Base-by-base conservation (phyloP, 176 grass and related monocot genomes). In the Ananas comosus region DNA sequence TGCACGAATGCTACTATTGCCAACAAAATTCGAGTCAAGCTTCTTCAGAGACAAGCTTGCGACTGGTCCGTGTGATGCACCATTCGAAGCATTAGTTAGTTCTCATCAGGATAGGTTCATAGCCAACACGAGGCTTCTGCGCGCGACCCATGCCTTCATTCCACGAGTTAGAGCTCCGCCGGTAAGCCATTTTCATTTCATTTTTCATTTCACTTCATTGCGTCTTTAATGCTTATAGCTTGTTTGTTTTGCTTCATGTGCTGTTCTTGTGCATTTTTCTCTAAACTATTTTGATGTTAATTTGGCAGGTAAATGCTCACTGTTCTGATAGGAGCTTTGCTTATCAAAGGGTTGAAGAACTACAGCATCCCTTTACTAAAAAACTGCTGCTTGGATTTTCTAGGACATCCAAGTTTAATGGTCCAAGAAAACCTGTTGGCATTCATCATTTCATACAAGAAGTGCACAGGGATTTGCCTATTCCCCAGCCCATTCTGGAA, bases 321-420 rank as follows among this genome's bases (percentile, higher is more conserved):
- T 99, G 90, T 25, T 70, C 95, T 25, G 85, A 99, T 85, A 80
- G 90, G 48, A 99, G 78, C 76, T 99, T 91, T 81, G 70, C 90
- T 48, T 94, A 94, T 67, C 86, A 99, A 86, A 76, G 83, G 64
- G 80, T 71, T 6, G 95, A 99, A 77, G 87, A 99, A 76, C 74
- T 94, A 78, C 80, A 94, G 69, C 82, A 99, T 79, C 95, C 95
- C 51, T 99, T 84, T 87, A 85, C 79, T 49, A 99, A 91, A 78
- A 99, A 99, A 66, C 80, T 94, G 74, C 79, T 94, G 85, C 66
- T 99, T 75, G 95, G 95, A 71, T 94, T 94, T 91, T 81, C 95
- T 79, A 82, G 87, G 24, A 94, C 82, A 61, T 99, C 95, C 69
- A 83, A 91, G 51, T 99, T 93, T 75, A 99, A 99, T 77, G 95